Evolutionary conservation across 352 stramenopile genomes (phyloP).

Genomic region (Lagenidium giganteum): DNA sequence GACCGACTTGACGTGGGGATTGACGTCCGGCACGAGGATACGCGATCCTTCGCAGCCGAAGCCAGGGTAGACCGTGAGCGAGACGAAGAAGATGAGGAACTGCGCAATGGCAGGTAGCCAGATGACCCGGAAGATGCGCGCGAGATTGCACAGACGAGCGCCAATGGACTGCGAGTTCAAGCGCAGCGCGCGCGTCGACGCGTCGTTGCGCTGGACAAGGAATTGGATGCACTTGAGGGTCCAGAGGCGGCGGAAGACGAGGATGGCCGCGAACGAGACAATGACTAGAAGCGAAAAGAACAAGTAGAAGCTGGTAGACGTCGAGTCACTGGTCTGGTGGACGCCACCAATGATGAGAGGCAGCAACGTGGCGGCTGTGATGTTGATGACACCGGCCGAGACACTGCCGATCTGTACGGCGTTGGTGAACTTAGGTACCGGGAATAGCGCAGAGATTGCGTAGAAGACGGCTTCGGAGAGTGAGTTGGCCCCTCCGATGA

Average conservation of each 20-base stretch:
- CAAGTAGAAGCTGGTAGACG: constrained; percentile 13
- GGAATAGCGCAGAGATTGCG: constrained; percentile 15
- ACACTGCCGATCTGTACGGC: constrained; percentile 20
- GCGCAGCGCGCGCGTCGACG: constrained; percentile 16
- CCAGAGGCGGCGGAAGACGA: constrained; percentile 6
- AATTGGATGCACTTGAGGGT: constrained; percentile 11
- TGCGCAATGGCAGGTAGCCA: constrained; percentile 30
- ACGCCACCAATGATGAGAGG: constrained; percentile 10
- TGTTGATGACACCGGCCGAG: constrained; percentile 12
- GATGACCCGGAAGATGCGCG: constrained; percentile 36
- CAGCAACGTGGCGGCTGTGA: constrained; percentile 9
- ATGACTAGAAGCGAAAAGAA: constrained; percentile 17
- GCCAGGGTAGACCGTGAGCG: constrained; percentile 11
- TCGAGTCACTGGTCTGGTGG: not conserved
- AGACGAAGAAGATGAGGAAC: constrained; percentile 44
- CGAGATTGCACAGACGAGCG: constrained; percentile 25
- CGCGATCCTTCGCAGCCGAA: constrained; percentile 23
- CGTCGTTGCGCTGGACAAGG: constrained; percentile 12
- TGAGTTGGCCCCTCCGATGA: constrained; percentile 13
- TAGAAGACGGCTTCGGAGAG: constrained; percentile 14
- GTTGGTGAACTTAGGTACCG: constrained; percentile 20
- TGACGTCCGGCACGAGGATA: constrained; percentile 25
- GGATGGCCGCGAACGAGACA: constrained; percentile 14
- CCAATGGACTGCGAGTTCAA: constrained; percentile 18
- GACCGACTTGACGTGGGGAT: constrained; percentile 24